Percentiles rank a stretch among this genome's conserved stretches.
These are phyloP conservation scores for Calonectria leucothoes DNA, from an alignment of 2,329 filamentous ascomycete genomes.

Conservation along the genomic window DNA sequence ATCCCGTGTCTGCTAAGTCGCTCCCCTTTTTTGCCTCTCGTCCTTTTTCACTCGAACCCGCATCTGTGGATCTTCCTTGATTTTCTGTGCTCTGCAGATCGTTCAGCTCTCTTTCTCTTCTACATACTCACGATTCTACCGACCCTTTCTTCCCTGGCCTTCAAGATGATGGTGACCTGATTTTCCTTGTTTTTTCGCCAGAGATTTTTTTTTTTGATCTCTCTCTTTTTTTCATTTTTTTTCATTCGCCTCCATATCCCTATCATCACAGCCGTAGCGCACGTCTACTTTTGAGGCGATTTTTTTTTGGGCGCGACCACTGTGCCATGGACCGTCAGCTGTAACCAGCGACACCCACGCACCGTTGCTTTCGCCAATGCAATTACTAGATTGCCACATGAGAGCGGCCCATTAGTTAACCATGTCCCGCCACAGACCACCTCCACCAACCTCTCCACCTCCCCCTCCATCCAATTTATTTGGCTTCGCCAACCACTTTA, in stretches of 20 bases:
- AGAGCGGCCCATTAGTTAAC: conserved; percentile 38
- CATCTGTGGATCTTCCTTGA: neutral
- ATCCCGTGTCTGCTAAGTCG: neutral
- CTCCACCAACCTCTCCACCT: conserved; percentile 46
- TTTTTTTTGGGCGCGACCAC: neutral
- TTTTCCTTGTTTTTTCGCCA: neutral
- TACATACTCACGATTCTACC: neutral
- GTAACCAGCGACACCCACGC: conserved; percentile 6
- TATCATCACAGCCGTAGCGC: neutral
- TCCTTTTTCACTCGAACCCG: conserved; percentile 3
- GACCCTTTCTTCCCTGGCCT: neutral
- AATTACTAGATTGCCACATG: conserved; percentile 41
- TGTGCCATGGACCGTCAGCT: conserved; percentile 20
- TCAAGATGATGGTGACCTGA: neutral
- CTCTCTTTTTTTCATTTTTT: neutral
- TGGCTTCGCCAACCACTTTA: conserved; percentile 48
- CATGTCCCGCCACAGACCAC: conserved; percentile 50
- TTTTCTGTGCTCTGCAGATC: neutral
- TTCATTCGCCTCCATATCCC: neutral
- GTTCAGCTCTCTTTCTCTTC: neutral
- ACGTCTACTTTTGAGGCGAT: neutral
- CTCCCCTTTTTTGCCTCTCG: neutral
- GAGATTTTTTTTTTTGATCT: neutral
- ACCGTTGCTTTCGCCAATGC: conserved; percentile 40
- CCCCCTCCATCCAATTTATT: conserved; percentile 49